These are phyloP conservation scores for Scalesia atractyloides DNA, from an alignment of 129 eudicot species.

Conservation along the genomic window DNA sequence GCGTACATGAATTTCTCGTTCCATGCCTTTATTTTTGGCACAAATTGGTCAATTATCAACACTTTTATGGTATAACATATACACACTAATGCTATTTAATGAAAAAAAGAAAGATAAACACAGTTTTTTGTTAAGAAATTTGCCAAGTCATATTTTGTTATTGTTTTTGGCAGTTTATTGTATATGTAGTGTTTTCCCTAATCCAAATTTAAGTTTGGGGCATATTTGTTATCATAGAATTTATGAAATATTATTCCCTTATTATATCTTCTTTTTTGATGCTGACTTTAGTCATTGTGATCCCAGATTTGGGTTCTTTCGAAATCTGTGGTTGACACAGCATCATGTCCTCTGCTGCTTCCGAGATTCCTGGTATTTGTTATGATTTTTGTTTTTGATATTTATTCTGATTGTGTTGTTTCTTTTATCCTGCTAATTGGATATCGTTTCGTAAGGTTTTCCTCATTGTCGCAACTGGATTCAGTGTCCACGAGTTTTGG, in stretches of 20 bases:
- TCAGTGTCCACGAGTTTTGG: background rate
- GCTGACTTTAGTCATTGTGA: constrained; percentile 19
- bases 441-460: constrained; percentile 14
- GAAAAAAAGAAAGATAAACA: background rate
- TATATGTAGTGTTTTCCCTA: background rate
- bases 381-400: background rate
- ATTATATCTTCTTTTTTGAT: constrained; percentile 7
- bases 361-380: constrained; percentile 35
- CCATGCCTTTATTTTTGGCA: background rate
- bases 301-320: constrained; percentile 24
- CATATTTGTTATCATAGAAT: background rate
- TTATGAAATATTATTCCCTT: background rate
- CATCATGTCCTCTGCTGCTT: constrained; percentile 44
- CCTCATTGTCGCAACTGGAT: constrained; percentile 10
- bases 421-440: constrained; percentile 8
- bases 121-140: constrained; percentile 3
- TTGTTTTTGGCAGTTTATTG: background rate
- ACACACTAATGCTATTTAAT: background rate
- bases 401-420: constrained; percentile 12
- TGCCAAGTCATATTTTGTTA: background rate
- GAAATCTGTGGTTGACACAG: constrained; percentile 23
- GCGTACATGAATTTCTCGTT: no score
- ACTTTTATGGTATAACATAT: background rate
- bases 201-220: constrained; percentile 13
- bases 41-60: background rate